These are phyloP conservation scores for Berkeleyomyces rouxiae DNA, from an alignment of 2,329 filamentous ascomycete species.

Conservation along the genomic window DNA sequence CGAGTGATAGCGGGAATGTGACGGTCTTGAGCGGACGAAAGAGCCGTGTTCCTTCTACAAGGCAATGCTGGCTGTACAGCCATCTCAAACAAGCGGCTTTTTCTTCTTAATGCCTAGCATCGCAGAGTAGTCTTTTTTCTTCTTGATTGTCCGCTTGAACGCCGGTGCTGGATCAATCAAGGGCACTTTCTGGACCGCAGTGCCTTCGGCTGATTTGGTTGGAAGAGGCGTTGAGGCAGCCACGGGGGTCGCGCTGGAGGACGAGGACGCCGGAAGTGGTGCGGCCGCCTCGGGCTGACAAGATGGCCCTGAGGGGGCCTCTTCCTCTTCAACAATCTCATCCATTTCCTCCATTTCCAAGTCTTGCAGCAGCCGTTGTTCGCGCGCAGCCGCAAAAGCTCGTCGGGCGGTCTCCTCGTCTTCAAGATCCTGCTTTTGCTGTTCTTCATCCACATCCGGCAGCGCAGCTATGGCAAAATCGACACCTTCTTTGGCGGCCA, in stretches of 20 bases:
- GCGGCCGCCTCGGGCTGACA: not conserved
- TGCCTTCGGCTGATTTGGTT: not conserved
- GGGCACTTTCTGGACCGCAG: slow-evolving; percentile 15
- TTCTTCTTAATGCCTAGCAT: slow-evolving; percentile 81
- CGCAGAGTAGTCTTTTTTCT: slow-evolving; percentile 68
- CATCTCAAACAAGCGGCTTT: slow-evolving; percentile 36
- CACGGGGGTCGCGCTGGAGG: not conserved
- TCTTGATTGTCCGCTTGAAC: slow-evolving; percentile 66
- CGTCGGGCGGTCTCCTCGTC: slow-evolving; percentile 64
- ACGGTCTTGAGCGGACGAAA: not conserved
- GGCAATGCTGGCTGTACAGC: not conserved
- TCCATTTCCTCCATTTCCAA: slow-evolving; percentile 24
- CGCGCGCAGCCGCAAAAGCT: slow-evolving; percentile 54
- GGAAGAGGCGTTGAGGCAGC: not conserved
- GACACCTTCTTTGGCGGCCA: slow-evolving; percentile 51
- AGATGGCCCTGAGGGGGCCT: not conserved
- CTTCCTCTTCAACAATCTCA: slow-evolving; percentile 8
- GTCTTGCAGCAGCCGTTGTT: slow-evolving; percentile 36
- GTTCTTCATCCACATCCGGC: slow-evolving; percentile 39
- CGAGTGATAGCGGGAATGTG: too few relatives aligned
- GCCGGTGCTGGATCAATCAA: slow-evolving; percentile 13
- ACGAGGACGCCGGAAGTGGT: not conserved
- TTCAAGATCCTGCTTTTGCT: slow-evolving; percentile 55
- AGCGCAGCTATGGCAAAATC: slow-evolving; percentile 39
- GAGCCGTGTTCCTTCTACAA: not conserved